phyloP scores from a whole-genome alignment of 2,329 filamentous ascomycete genomes.

The Epichloe coenophiala region DNA sequence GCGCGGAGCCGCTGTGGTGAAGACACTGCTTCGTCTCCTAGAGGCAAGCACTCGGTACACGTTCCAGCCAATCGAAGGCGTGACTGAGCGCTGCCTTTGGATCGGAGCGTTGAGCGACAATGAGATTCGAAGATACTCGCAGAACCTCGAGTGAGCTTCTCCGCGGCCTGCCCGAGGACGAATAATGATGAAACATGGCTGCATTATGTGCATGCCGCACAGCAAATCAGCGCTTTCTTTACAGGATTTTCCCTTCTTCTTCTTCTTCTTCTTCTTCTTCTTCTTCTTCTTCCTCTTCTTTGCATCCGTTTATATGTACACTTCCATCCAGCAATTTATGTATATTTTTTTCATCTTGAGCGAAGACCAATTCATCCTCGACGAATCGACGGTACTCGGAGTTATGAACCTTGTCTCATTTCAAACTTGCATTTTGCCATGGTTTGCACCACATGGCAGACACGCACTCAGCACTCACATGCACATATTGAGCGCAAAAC shows the following conservation, averaged over 20 bases:
- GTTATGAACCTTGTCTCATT: background rate
- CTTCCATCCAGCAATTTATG: too few relatives aligned
- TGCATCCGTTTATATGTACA: too few relatives aligned
- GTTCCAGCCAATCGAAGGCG: conserved; percentile 62
- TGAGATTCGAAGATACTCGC: conserved; percentile 49
- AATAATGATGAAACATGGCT: too few relatives aligned
- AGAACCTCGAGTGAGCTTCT: conserved; percentile 27
- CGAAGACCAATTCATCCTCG: background rate
- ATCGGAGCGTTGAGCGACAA: conserved; percentile 62
- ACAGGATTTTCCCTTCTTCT: too few relatives aligned
- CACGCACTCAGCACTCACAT: background rate
- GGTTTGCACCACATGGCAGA: background rate
- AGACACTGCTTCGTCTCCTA: conserved; percentile 64
- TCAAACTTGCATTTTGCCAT: background rate
- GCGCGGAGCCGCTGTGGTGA: conserved; percentile 61
- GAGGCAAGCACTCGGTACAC: conserved; percentile 64
- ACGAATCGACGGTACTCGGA: background rate
- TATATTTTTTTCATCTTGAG: background rate
- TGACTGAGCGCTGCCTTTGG: conserved; percentile 75
- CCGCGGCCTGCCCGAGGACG: too few relatives aligned
- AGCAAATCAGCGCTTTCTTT: too few relatives aligned
- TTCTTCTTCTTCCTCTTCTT: too few relatives aligned
- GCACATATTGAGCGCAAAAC: background rate
- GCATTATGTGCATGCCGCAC: background rate
- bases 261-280: too few relatives aligned